phyloP scores from a whole-genome alignment of 2,329 filamentous ascomycete genomes.

The Phaeosphaeriaceae sp. region DNA sequence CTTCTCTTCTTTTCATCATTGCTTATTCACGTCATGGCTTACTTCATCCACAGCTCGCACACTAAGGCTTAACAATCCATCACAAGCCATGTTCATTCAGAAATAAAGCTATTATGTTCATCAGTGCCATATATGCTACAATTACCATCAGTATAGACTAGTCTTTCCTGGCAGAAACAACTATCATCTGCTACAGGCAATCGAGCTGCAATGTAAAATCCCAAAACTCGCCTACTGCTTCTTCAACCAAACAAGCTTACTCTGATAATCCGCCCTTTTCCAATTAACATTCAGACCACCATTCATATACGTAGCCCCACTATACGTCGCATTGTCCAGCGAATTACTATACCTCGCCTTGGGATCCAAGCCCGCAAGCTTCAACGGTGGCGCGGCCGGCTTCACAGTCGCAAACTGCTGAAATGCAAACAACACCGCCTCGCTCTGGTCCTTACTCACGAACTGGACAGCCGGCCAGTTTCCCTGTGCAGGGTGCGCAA shows the following conservation, averaged over 20 bases:
- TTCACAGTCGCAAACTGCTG: conserved; percentile 62
- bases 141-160: too few species aligned
- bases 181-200: too few species aligned
- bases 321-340: conserved; percentile 59
- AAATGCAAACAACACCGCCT: conserved; percentile 66
- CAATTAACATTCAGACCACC: conserved; percentile 63
- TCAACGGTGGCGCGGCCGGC: conserved; percentile 60
- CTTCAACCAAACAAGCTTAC: conserved; percentile 62
- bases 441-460: conserved; percentile 57
- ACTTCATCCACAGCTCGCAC: too few species aligned
- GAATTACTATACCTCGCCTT: conserved; percentile 59
- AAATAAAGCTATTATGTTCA: too few species aligned
- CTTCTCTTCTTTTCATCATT: background rate
- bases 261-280: conserved; percentile 60
- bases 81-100: too few species aligned
- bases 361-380: conserved; percentile 64
- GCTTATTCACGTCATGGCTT: too few species aligned
- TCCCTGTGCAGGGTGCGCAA: conserved; percentile 63
- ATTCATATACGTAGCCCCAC: conserved; percentile 68
- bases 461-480: conserved; percentile 70
- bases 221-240: conserved; percentile 28
- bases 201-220: too few species aligned
- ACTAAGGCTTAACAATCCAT: too few species aligned
- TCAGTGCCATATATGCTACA: too few species aligned
- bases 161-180: too few species aligned